Evolutionary conservation across 768 basidiomycete genomes (phyloP), one percentile per base, ranked within the genome.

Genomic region (Phanerochaete sordida): DNA sequence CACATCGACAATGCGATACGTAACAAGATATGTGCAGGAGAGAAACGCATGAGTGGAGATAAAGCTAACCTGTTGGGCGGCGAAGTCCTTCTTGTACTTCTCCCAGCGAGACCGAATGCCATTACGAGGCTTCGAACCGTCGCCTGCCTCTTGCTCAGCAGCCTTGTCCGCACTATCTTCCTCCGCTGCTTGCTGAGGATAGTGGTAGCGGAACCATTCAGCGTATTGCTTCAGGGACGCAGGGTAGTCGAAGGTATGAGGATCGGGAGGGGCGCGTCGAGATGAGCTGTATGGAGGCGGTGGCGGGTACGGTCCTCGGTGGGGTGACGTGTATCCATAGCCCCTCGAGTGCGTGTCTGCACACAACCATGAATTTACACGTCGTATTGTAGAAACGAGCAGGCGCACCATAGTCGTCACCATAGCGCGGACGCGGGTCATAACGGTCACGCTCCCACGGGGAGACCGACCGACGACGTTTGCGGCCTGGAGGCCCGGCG

Each of bases 11-110:
- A 33, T 19, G 50, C 16, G 28, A 51, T 51, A 51, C 47, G 47
- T 51, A 33, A 51, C 30, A 51, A 15, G n/a, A 31, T 12, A 6
- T 15, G 30, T 28, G 50, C 30, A n/a, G 5, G 28, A 4, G 31
- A 19, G 33, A 16, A 3, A 51, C 12, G 16, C 4, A 33, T 4
- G n/a, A 33, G 11, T 5, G 21, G 31, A 21, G n/a, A 19, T 9
- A 2, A 64, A 68, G 80, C 88, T 78, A 69, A 95, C 95, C 88
- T 97, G 95, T 60, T 83, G 83, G 48, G 86, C 87, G 57, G 87
- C 79, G 70, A 95, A 95, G 55, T 91, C 88, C 74, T 94, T 95
- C 76, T 94, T 93, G 72, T 97, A 96, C 69, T 91, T 92, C 73
- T 96, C 93, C 87, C 94, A 97, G 51, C 85, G 84, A 61, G 82